phyloP scores from a whole-genome alignment of 1,139 yeast genomes.

The Taphrina pruni region DNA sequence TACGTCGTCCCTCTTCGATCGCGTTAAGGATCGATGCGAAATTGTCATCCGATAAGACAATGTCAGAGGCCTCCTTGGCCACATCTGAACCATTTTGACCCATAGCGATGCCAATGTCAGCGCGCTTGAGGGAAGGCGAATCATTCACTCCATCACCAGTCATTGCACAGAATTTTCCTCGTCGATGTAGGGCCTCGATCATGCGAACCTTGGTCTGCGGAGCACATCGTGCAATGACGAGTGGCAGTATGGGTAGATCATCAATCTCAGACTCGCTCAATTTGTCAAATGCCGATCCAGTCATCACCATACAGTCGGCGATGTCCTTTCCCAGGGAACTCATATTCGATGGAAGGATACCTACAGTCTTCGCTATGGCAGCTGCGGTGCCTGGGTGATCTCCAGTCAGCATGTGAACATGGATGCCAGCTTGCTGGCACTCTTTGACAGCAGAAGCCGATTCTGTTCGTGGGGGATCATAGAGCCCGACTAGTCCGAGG shows the following conservation, averaged over 20 bases:
- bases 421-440: conserved; percentile 78
- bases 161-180: conserved; percentile 76
- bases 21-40: conserved; percentile 79
- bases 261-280: conserved; percentile 70
- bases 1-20: conserved; percentile 81
- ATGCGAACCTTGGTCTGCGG: conserved; percentile 84
- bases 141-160: conserved; percentile 90
- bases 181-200: conserved; percentile 81
- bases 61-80: conserved; percentile 80
- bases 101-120: conserved; percentile 90
- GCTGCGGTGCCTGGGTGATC: conserved; percentile 83
- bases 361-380: conserved; percentile 85
- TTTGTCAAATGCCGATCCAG: conserved; percentile 73
- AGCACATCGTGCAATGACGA: conserved; percentile 83
- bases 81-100: conserved; percentile 82
- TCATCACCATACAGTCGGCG: conserved; percentile 72
- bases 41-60: conserved; percentile 75
- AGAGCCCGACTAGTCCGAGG: conserved; percentile 76
- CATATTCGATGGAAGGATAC: conserved; percentile 66
- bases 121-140: conserved; percentile 77
- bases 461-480: conserved; percentile 82
- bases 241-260: conserved; percentile 69
- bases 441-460: conserved; percentile 68
- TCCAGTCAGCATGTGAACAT: conserved; percentile 85
- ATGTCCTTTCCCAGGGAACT: conserved; percentile 58